These are phyloP conservation scores for Xerocomus spinulosus DNA, from an alignment of 768 basidiomycete species.

Conservation along the genomic window DNA sequence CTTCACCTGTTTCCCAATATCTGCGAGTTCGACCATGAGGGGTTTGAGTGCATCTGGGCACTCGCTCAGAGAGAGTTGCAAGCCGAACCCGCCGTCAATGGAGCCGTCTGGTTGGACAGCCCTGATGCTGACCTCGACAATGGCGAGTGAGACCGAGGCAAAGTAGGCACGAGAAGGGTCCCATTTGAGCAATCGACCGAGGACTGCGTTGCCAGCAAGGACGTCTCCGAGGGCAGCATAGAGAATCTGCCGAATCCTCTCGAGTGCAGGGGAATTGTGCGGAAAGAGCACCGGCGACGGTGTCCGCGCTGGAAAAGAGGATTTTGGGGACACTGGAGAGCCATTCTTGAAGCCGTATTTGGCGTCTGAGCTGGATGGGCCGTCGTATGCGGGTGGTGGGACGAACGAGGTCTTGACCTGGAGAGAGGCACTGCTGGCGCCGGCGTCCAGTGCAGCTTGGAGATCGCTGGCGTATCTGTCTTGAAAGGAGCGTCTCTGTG, in stretches of 20 bases:
- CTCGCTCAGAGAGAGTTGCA: slow-evolving; percentile 49
- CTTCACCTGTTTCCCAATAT: slow-evolving; percentile 48
- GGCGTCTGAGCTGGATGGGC: slow-evolving; percentile 17
- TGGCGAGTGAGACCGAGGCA: slow-evolving; percentile 66
- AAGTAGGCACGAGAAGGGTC: slow-evolving; percentile 79
- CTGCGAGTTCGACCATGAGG: slow-evolving; percentile 63
- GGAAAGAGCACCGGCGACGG: slow-evolving; percentile 46
- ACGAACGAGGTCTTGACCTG: slow-evolving; percentile 57
- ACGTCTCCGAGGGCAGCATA: slow-evolving; percentile 77
- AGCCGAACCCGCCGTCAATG: slow-evolving; percentile 48
- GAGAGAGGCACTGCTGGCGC: slow-evolving; percentile 31
- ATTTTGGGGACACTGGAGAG: slow-evolving; percentile 17
- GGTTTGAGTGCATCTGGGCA: slow-evolving; percentile 62
- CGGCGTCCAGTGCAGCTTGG: slow-evolving; percentile 74
- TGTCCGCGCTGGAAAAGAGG: slow-evolving; percentile 37
- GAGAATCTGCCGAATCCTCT: slow-evolving; percentile 80
- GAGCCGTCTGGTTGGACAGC: slow-evolving; percentile 45
- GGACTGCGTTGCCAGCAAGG: slow-evolving; percentile 49
- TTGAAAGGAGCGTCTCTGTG: slow-evolving; percentile 79
- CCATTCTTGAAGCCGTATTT: slow-evolving; percentile 8
- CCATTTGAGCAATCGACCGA: slow-evolving; percentile 50
- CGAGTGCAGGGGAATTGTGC: slow-evolving; percentile 48
- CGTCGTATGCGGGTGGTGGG: slow-evolving; percentile 65
- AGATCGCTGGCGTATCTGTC: slow-evolving; percentile 70
- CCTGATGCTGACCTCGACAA: slow-evolving; percentile 60